These are phyloP conservation scores for Cercospora zeina DNA, from an alignment of 2,329 filamentous ascomycete genomes.

Conservation along the genomic window DNA sequence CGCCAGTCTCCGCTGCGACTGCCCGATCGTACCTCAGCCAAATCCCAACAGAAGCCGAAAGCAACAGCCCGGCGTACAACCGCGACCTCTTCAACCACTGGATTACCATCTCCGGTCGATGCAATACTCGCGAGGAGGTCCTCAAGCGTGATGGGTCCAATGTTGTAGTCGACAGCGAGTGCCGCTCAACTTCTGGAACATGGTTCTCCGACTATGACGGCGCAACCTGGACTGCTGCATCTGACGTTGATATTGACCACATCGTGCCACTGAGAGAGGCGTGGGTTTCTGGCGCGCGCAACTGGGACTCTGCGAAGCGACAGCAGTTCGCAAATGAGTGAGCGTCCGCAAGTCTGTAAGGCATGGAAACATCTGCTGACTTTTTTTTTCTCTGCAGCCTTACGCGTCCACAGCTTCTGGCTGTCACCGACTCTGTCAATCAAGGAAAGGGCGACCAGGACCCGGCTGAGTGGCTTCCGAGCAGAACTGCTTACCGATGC, in stretches of 20 bases:
- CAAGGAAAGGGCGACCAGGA: constrained; percentile 68
- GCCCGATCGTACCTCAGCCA: constrained; percentile 35
- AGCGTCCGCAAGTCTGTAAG: neutral
- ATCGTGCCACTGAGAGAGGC: constrained; percentile 66
- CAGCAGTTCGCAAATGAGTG: constrained; percentile 64
- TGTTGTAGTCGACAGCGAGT: constrained; percentile 61
- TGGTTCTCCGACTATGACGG: constrained; percentile 77
- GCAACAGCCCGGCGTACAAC: constrained; percentile 53
- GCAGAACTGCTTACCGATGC: constrained; percentile 70
- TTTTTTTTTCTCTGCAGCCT: constrained; percentile 53
- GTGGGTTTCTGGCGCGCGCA: constrained; percentile 62
- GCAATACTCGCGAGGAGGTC: constrained; percentile 66
- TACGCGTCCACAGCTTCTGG: constrained; percentile 71
- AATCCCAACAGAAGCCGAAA: constrained; percentile 34
- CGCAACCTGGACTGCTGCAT: constrained; percentile 65
- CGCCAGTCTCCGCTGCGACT: constrained; percentile 35
- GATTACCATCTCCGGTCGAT: constrained; percentile 64
- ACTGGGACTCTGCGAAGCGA: constrained; percentile 69
- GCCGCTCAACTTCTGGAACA: constrained; percentile 63
- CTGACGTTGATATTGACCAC: constrained; percentile 79
- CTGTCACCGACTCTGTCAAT: constrained; percentile 78
- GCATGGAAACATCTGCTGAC: neutral
- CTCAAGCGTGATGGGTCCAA: constrained; percentile 70
- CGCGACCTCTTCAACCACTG: constrained; percentile 72
- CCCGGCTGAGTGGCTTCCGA: constrained; percentile 75